Conservation (phyloP, 352 stramenopile species). For the Peronosclerospora sorghi region DNA sequence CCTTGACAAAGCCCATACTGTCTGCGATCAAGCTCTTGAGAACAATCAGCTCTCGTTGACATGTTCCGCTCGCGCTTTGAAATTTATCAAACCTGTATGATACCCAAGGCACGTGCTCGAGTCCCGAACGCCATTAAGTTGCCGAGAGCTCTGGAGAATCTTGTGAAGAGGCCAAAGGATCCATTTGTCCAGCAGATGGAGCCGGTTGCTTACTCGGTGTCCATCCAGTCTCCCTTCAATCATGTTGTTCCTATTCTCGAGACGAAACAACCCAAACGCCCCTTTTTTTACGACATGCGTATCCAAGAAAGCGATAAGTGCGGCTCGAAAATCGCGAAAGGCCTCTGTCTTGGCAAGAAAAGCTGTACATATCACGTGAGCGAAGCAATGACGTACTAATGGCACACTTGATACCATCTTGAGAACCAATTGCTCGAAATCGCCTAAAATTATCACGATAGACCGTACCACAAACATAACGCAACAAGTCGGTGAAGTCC, state of each 20-base stretch:
- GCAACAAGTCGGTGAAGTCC: constrained; percentile 23
- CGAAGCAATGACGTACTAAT: constrained; percentile 42
- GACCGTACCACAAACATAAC: constrained; percentile 21
- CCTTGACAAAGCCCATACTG: constrained; percentile 50
- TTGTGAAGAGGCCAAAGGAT: constrained; percentile 22
- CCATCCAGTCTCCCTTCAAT: constrained; percentile 47
- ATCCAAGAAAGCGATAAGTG: constrained; percentile 36
- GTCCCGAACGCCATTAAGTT: constrained; percentile 57
- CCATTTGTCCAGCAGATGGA: constrained; percentile 29
- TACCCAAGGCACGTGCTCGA: constrained; percentile 48
- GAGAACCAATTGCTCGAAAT: constrained; percentile 26
- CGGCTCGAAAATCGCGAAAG: constrained; percentile 41
- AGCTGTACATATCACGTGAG: constrained; percentile 58
- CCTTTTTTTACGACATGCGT: constrained; percentile 42
- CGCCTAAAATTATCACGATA: constrained; percentile 12
- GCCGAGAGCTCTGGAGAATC: constrained; percentile 41
- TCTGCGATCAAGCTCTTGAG: constrained; percentile 50
- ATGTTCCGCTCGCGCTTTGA: constrained; percentile 60
- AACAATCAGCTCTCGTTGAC: constrained; percentile 43
- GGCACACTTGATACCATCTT: constrained; percentile 36
- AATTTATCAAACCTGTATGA: constrained; percentile 65
- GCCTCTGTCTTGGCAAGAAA: constrained; percentile 55
- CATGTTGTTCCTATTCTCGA: constrained; percentile 47
- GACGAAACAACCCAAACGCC: constrained; percentile 20
- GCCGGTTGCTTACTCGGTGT: constrained; percentile 54